Conservation (phyloP, 225 moss, liverwort and hornwort species). For the Bryoerythrophyllum caledonicum region DNA sequence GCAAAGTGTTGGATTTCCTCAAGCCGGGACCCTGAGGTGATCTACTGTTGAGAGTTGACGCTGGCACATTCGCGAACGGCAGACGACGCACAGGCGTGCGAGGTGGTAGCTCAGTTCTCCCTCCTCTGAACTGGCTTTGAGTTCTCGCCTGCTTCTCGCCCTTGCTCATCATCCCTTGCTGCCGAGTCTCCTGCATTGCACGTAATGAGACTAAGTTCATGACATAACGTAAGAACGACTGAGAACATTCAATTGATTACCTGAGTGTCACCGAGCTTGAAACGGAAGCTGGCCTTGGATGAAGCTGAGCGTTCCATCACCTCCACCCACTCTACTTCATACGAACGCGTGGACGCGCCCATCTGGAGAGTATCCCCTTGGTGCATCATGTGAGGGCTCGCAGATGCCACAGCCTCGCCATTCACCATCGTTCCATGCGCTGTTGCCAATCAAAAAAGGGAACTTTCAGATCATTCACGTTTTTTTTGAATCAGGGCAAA, state of each 20-base stretch:
- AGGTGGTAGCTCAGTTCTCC: conserved; percentile 49
- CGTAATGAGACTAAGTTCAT: too few species aligned
- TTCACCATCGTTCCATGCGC: conserved; percentile 80
- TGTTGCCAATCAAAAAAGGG: conserved; percentile 21
- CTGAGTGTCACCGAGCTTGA: conserved; percentile 27
- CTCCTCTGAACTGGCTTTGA: conserved; percentile 32
- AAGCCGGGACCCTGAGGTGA: conserved; percentile 42
- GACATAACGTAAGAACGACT: too few species aligned
- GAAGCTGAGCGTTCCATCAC: conserved; percentile 15
- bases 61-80: conserved; percentile 58
- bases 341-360: conserved; percentile 71
- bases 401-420: conserved; percentile 44
- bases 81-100: conserved; percentile 55
- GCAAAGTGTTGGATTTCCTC: conserved; percentile 34
- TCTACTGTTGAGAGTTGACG: conserved; percentile 34
- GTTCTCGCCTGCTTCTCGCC: conserved; percentile 33
- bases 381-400: conserved; percentile 41
- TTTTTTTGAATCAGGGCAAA: too few species aligned
- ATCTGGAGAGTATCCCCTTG: conserved; percentile 51
- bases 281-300: conserved; percentile 22
- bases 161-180: conserved; percentile 17
- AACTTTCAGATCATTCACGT: too few species aligned
- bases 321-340: conserved; percentile 62
- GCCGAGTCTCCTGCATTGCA: conserved; percentile 23
- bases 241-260: conserved; percentile 14